Evolutionary conservation across 331 rosid species (phyloP).

Genomic region (Malus hybrid): DNA sequence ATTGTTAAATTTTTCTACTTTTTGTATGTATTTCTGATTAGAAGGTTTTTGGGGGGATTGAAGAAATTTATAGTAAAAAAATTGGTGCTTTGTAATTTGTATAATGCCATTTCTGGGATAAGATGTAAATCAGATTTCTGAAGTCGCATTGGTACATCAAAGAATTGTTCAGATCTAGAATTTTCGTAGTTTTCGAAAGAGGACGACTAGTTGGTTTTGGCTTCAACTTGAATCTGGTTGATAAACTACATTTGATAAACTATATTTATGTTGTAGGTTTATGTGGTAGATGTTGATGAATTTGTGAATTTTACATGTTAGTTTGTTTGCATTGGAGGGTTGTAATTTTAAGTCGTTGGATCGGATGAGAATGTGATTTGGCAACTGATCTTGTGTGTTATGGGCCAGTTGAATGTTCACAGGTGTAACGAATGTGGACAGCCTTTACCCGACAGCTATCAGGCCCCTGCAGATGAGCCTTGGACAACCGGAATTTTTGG

Average conservation of each 20-base stretch:
- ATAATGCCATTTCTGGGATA: not conserved
- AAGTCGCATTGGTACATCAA: not conserved
- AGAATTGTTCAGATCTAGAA: not conserved
- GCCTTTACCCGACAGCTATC: constrained; percentile 86
- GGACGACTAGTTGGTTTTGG: not conserved
- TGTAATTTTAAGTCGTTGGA: not conserved
- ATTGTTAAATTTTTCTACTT: not conserved
- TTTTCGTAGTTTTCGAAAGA: not conserved
- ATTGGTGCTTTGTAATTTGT: not conserved
- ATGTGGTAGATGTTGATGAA: not conserved
- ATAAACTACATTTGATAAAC: not conserved
- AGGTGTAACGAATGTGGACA: constrained; percentile 90
- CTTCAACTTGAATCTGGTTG: not conserved
- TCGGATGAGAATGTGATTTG: not conserved
- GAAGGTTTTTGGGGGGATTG: not conserved
- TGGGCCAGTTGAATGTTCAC: constrained; percentile 57
- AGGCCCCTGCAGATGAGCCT: constrained; percentile 90
- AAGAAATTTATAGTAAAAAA: not conserved
- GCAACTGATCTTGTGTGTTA: not conserved
- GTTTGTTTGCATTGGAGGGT: not conserved
- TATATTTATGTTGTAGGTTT: not conserved
- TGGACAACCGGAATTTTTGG: constrained; percentile 95
- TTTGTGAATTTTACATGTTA: not conserved
- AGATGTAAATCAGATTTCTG: not conserved
- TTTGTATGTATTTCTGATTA: not conserved